Evolutionary conservation across 208 protist species (phyloP).

Genomic region (Zelonia costaricensis): DNA sequence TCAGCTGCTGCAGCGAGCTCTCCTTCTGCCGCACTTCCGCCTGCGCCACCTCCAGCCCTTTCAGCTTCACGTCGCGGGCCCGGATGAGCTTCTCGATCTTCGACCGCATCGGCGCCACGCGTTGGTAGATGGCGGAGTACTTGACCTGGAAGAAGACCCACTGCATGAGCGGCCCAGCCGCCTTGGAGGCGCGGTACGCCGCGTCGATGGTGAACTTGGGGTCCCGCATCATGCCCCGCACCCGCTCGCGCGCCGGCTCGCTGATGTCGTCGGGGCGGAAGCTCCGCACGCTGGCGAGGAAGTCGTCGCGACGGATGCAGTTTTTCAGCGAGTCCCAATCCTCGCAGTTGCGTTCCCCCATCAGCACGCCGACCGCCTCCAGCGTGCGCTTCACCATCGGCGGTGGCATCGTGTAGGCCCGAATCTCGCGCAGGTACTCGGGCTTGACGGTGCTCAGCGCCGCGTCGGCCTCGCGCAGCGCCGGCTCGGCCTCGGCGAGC

Average conservation of each 20-base stretch:
- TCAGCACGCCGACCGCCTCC: conserved; percentile 87
- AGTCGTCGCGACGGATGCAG: conserved; percentile 93
- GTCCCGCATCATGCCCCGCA: conserved; percentile 89
- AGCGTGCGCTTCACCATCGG: conserved; percentile 95
- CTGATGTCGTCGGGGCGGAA: conserved; percentile 94
- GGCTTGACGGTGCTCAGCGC: conserved; percentile 96
- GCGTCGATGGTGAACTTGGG: conserved; percentile 94
- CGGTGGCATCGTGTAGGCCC: conserved; percentile 96
- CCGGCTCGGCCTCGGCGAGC: conserved; percentile 88
- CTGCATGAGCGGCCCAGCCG: conserved; percentile 96
- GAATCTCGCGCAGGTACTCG: conserved; percentile 97
- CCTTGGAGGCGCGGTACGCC: conserved; percentile 95
- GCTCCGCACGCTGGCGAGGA: conserved; percentile 94
- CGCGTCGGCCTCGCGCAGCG: conserved; percentile 96
- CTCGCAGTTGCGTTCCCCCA: conserved; percentile 74
- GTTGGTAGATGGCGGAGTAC: conserved; percentile 93
- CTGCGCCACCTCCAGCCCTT: conserved; percentile 57
- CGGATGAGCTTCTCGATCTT: conserved; percentile 91
- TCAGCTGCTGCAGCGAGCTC: conserved; percentile 81
- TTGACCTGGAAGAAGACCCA: conserved; percentile 97
- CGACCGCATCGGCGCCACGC: conserved; percentile 93
- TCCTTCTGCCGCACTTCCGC: conserved; percentile 90
- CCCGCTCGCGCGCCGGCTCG: conserved; percentile 51
- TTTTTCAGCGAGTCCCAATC: conserved; percentile 96
- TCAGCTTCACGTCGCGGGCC: conserved; percentile 62